phyloP scores from a whole-genome alignment of 73 alveolate genomes.

The Paramecium octaurelia region DNA sequence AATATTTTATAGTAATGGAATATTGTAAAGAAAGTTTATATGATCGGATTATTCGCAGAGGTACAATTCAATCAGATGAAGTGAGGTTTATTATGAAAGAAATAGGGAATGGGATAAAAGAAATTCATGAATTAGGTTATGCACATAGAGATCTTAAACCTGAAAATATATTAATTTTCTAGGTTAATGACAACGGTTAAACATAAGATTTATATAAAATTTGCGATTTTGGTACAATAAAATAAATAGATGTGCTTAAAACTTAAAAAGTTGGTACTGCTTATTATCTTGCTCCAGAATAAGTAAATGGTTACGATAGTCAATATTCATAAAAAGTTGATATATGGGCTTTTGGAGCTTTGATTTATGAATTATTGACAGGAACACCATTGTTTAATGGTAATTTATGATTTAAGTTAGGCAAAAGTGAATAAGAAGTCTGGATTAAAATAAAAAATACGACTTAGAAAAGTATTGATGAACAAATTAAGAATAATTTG shows the following conservation, averaged over 20 bases:
- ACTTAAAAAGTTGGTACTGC: not conserved
- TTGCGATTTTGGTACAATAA: not conserved
- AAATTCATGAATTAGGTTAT: not conserved
- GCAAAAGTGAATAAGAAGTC: not conserved
- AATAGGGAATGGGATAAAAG: slow-evolving; percentile 20
- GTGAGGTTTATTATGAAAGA: not conserved
- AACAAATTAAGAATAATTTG: not conserved
- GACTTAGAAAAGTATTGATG: not conserved
- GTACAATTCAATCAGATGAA: not conserved
- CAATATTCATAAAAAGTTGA: not conserved
- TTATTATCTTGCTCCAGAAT: slow-evolving; percentile 35
- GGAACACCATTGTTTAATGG: not conserved
- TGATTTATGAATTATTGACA: not conserved
- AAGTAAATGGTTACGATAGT: not conserved
- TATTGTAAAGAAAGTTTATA: not conserved
- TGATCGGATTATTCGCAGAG: not conserved
- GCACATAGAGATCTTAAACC: slow-evolving; percentile 65
- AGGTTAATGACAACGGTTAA: not conserved
- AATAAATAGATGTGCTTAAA: not conserved
- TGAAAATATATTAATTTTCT: slow-evolving; percentile 53
- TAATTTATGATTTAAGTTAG: not conserved
- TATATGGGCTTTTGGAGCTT: slow-evolving; percentile 41
- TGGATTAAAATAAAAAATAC: not conserved
- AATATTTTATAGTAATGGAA: not conserved
- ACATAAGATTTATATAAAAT: not conserved